Evolutionary conservation across 2,329 filamentous ascomycete species (phyloP), one percentile per base, ranked within the genome.

Genomic region (Aureobasidium zeae): DNA sequence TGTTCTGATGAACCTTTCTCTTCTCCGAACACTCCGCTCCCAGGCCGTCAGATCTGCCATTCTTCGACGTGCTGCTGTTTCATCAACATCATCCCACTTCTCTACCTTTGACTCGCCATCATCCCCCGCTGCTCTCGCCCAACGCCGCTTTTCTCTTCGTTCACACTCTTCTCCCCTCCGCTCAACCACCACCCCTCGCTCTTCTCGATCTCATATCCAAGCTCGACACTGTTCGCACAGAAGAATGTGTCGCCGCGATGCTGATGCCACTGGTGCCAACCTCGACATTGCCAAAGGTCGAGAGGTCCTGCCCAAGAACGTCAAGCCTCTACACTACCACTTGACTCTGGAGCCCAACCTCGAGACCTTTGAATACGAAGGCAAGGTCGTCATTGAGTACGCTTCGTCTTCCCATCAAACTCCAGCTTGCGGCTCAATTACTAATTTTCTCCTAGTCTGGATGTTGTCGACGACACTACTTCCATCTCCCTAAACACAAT

Each of bases 321-420:
- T 95, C 57, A 83, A 89, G 63, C 88, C 89, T n/a, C 67, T 74
- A 28, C 87, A 96, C 68, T 96, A 96, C 67, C 79, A 94, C 63
- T 67, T 96, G 55, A 91, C 85, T 1, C 73, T 96, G 50, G 91
- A 96, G 68, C 87, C 89, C 44, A 78, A 95, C 68, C 84, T 96
- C 55, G 74, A 83, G 55, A 87, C 82, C 52, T 86, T 91, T 65
- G 86, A 79, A 51, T 96, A 89, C 61, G 76, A 89, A 48, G 89
- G 89, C 52, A 81, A 74, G 9, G 87, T 94, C 41, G 66, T 79
- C 46, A 88, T 96, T 58, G 86, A 94, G 72, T 79, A 69, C 38
- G 73, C n/a, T 57, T 5, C 2, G 4, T 5, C 4, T 8, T 10
- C n/a, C 1, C 8, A 7, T n/a, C 13, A 12, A 24, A 10, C 22